phyloP scores from a whole-genome alignment of 2,329 filamentous ascomycete species.

The Cladophialophora immunda region DNA sequence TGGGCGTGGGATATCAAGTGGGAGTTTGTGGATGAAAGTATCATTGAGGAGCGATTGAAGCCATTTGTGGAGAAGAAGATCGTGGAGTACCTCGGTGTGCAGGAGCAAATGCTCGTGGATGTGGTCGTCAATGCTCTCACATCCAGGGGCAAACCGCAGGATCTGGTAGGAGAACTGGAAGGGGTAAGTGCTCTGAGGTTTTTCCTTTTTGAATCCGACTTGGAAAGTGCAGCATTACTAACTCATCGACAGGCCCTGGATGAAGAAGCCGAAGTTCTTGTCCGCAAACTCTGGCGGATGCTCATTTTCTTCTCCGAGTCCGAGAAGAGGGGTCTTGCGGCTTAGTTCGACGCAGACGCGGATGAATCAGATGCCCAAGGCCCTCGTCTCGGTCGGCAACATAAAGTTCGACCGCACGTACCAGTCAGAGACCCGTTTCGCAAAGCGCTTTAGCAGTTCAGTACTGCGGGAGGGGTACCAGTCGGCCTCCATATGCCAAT shows the following conservation, averaged over 20 bases:
- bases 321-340: conserved; percentile 85
- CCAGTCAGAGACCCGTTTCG: too few species aligned
- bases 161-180: conserved; percentile 83
- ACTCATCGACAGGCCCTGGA: conserved; percentile 73
- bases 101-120: conserved; percentile 94
- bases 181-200: conserved; percentile 69
- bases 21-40: conserved; percentile 83
- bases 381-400: too few species aligned
- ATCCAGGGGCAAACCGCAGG: conserved; percentile 76
- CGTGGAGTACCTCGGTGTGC: conserved; percentile 92
- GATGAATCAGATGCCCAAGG: neutral
- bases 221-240: neutral
- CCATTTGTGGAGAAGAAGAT: conserved; percentile 99
- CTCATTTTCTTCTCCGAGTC: conserved; percentile 97
- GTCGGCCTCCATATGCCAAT: too few species aligned
- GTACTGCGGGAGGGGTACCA: too few species aligned
- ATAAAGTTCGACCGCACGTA: too few species aligned
- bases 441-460: too few species aligned
- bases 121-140: conserved; percentile 88
- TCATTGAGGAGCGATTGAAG: conserved; percentile 84
- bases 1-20: conserved; percentile 95
- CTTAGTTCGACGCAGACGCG: conserved; percentile 49
- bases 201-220: conserved; percentile 15
- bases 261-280: conserved; percentile 90
- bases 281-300: conserved; percentile 98